A percentile compares a stretch with the other conserved stretches of the same genome.
These are phyloP conservation scores for Aureobasidium subglaciale DNA, from an alignment of 2,329 filamentous ascomycete genomes.

Conservation along the genomic window DNA sequence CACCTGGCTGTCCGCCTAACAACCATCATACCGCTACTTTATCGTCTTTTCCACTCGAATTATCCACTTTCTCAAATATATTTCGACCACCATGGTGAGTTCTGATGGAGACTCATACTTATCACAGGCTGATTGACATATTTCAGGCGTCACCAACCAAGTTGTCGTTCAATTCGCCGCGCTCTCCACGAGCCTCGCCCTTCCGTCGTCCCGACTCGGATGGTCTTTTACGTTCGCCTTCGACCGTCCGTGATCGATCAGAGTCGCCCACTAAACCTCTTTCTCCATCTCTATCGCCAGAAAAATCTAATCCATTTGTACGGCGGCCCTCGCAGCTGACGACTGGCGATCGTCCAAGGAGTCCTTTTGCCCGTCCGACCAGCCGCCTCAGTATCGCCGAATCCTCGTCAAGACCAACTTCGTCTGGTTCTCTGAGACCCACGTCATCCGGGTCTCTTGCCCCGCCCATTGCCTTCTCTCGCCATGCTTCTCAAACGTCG, in stretches of 20 bases:
- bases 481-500: slow-evolving; percentile 2
- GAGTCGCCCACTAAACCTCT: slow-evolving; percentile 19
- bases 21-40: background rate
- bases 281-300: slow-evolving; percentile 17
- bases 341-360: slow-evolving; percentile 25
- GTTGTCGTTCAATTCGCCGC: slow-evolving; percentile 37
- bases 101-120: too few species aligned
- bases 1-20: background rate
- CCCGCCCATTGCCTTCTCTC: slow-evolving; percentile 5
- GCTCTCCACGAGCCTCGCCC: slow-evolving; percentile 38
- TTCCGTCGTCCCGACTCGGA: slow-evolving; percentile 39
- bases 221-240: slow-evolving; percentile 29
- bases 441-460: slow-evolving; percentile 1
- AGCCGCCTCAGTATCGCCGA: slow-evolving; percentile 26
- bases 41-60: background rate
- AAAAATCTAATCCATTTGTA: slow-evolving; percentile 28
- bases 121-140: background rate
- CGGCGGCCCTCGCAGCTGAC: slow-evolving; percentile 29
- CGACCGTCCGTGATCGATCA: slow-evolving; percentile 27
- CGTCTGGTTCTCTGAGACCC: slow-evolving; percentile 3
- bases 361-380: slow-evolving; percentile 29
- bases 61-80: background rate
- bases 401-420: slow-evolving; percentile 2
- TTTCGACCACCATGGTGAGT: background rate
- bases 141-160: slow-evolving; percentile 11